These are phyloP conservation scores for Kodamaea fukazawae DNA, from an alignment of 805 yeast species.

Conservation along the genomic window DNA sequence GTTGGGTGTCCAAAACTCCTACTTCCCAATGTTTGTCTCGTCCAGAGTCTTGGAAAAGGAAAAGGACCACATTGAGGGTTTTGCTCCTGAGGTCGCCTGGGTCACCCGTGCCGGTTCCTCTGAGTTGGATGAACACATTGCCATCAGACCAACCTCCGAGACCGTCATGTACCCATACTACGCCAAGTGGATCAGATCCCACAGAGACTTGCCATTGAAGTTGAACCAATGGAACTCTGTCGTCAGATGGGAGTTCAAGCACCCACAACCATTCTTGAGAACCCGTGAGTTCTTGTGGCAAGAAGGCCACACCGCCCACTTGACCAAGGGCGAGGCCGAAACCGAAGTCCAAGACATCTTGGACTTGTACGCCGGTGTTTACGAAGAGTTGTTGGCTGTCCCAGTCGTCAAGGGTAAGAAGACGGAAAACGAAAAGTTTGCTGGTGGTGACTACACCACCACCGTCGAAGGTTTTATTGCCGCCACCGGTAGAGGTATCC, in stretches of 20 bases:
- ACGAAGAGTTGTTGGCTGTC: constrained; percentile 91
- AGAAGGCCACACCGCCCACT: constrained; percentile 98
- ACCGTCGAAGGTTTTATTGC: constrained; percentile 97
- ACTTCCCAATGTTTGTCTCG: constrained; percentile 98
- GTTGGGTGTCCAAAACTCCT: constrained; percentile 90
- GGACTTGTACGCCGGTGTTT: constrained; percentile 79
- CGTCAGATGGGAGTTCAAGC: constrained; percentile 99
- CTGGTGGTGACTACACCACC: constrained; percentile 95
- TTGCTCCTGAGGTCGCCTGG: constrained; percentile 99
- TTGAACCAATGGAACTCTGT: constrained; percentile 99
- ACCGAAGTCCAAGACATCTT: constrained; percentile 83
- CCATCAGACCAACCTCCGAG: constrained; percentile 98
- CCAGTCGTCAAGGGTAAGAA: constrained; percentile 94
- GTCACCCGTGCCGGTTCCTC: constrained; percentile 94
- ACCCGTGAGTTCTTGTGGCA: constrained; percentile 99
- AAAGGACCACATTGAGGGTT: constrained; percentile 98
- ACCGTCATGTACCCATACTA: constrained; percentile 99
- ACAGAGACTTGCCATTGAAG: constrained; percentile 94
- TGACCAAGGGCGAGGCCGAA: constrained; percentile 77
- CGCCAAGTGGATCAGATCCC: constrained; percentile 98
- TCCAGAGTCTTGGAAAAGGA: constrained; percentile 90
- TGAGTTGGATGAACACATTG: constrained; percentile 96
- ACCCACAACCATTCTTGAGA: constrained; percentile 98
- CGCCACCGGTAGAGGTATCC: constrained; percentile 99
- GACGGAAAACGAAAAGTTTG: constrained; percentile 97